A percentile compares a stretch with the other conserved stretches of the same genome.
phyloP scores from a whole-genome alignment of 2,329 filamentous ascomycete genomes.

The Exophiala xenobiotica region DNA sequence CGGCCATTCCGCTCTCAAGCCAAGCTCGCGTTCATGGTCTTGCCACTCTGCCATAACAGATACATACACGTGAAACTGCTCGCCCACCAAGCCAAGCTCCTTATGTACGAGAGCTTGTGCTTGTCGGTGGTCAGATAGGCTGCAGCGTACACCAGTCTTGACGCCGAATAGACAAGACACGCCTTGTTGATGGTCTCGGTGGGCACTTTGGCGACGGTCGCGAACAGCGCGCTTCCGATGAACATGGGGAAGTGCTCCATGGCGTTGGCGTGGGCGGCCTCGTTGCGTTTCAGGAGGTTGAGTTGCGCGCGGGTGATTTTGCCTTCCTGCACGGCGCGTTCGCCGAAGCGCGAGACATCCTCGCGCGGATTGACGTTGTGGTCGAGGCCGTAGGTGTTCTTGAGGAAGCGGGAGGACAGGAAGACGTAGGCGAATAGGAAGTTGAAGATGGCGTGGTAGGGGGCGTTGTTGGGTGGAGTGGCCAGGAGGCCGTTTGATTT shows the following conservation, averaged over 20 bases:
- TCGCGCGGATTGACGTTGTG: conserved; percentile 49
- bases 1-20: neutral
- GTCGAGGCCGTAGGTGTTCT: conserved; percentile 40
- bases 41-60: conserved; percentile 39
- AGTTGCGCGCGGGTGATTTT: conserved; percentile 46
- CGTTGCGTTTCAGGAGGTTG: conserved; percentile 45
- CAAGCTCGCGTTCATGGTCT: conserved; percentile 15
- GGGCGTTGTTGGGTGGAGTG: conserved; percentile 31
- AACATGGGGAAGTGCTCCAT: conserved; percentile 41
- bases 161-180: conserved; percentile 39
- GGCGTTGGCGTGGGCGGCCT: conserved; percentile 48
- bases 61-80: conserved; percentile 42
- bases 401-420: conserved; percentile 39
- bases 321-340: conserved; percentile 43
- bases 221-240: conserved; percentile 35
- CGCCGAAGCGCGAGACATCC: conserved; percentile 48
- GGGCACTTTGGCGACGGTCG: conserved; percentile 38
- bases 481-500: neutral
- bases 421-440: conserved; percentile 41
- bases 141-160: conserved; percentile 36
- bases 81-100: conserved; percentile 42
- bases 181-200: conserved; percentile 38
- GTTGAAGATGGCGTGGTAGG: conserved; percentile 40
- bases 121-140: conserved; percentile 39
- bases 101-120: conserved; percentile 34